Percentiles rank a stretch among this genome's conserved stretches.
These are phyloP conservation scores for Yarrowia deformans DNA, from an alignment of 805 yeast genomes.

Conservation along the genomic window DNA sequence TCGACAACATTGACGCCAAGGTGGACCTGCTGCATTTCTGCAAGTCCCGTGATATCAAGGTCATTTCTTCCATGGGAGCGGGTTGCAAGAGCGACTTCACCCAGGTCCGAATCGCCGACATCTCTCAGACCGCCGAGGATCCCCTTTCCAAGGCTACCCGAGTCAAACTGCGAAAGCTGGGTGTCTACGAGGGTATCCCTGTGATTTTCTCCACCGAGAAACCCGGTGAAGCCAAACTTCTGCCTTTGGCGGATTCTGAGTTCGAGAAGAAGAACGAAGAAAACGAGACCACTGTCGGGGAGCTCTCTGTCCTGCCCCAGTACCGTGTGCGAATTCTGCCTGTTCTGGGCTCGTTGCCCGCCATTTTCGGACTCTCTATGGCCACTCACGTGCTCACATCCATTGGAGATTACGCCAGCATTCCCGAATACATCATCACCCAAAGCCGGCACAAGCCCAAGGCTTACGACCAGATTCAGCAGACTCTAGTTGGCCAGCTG, in stretches of 20 bases:
- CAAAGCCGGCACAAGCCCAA: conserved; percentile 77
- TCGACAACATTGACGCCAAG: conserved; percentile 96
- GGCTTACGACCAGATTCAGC: conserved; percentile 81
- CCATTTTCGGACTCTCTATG: conserved; percentile 89
- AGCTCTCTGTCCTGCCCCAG: conserved; percentile 83
- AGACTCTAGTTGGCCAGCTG: conserved; percentile 86
- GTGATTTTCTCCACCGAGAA: conserved; percentile 94
- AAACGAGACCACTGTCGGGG: conserved; percentile 60
- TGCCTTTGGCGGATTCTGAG: conserved; percentile 86
- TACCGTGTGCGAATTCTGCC: conserved; percentile 95
- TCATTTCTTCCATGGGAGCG: conserved; percentile 95
- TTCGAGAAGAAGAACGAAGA: conserved; percentile 67
- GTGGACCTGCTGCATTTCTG: conserved; percentile 85
- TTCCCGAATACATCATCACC: conserved; percentile 54
- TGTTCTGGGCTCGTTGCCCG: conserved; percentile 96
- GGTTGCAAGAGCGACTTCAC: conserved; percentile 97
- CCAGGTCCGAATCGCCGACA: conserved; percentile 85
- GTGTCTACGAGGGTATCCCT: conserved; percentile 77
- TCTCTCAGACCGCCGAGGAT: conserved; percentile 90
- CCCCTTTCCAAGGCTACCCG: conserved; percentile 89
- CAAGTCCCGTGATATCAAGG: conserved; percentile 63
- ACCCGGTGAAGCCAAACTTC: conserved; percentile 90
- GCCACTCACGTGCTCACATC: conserved; percentile 82
- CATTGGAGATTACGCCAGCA: conserved; percentile 71
- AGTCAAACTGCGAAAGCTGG: conserved; percentile 79